These are phyloP conservation scores for Lipomyces chichibuensis DNA, from an alignment of 805 yeast genomes.

Conservation along the genomic window DNA sequence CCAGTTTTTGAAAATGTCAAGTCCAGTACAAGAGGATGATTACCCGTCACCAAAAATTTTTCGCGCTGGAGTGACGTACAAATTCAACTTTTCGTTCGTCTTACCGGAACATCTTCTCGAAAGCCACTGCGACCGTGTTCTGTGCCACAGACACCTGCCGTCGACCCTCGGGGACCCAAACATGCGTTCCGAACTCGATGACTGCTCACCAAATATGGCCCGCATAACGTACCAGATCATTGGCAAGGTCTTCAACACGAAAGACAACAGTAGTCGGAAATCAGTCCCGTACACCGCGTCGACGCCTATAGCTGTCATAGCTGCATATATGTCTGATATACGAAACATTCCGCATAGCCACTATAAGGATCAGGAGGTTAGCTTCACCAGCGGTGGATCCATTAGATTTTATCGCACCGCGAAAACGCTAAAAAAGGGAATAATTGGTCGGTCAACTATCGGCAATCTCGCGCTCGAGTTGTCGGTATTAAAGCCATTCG, in stretches of 20 bases:
- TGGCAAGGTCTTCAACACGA: conserved; percentile 12
- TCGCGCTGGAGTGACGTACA: conserved; percentile 19
- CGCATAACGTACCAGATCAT: conserved; percentile 18
- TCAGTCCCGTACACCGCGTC: conserved; percentile 7
- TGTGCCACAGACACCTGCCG: conserved; percentile 24
- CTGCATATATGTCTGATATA: conserved; percentile 23
- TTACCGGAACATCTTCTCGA: conserved; percentile 31
- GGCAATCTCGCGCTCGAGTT: conserved; percentile 26
- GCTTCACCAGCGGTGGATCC: conserved; percentile 15
- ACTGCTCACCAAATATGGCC: conserved; percentile 33
- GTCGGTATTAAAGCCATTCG: conserved; percentile 19
- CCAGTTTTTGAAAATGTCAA: conserved; percentile 27
- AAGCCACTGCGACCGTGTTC: conserved; percentile 19
- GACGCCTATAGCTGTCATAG: conserved; percentile 13
- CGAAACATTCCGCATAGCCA: conserved; percentile 16
- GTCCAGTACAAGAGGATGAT: conserved; percentile 16
- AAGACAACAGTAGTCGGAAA: background rate
- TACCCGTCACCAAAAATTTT: conserved; percentile 14
- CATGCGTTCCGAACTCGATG: conserved; percentile 11
- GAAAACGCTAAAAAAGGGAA: conserved; percentile 14
- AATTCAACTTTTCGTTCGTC: conserved; percentile 26
- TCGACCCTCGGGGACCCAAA: conserved; percentile 21
- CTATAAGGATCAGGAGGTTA: conserved; percentile 15
- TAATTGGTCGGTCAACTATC: conserved; percentile 2
- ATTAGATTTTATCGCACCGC: conserved; percentile 24